These are phyloP conservation scores for Dioscorea zingiberensis DNA, from an alignment of 106 monocot genomes.

Conservation along the genomic window DNA sequence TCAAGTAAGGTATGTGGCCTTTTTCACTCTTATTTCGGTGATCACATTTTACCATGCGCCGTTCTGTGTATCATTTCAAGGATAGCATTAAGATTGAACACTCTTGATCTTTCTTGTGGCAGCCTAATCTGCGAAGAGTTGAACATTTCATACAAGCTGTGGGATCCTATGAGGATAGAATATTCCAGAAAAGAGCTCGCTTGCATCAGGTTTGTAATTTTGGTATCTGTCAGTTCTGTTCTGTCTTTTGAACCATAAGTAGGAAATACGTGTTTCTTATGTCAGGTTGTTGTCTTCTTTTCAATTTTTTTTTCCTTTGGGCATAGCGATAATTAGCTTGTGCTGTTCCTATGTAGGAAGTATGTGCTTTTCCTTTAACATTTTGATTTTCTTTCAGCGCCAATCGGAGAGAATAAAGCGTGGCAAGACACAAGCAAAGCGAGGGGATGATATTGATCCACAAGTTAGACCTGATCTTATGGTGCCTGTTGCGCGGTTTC, in stretches of 20 bases:
- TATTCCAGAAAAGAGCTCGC: slow-evolving; percentile 92
- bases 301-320: no score
- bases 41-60: neutral
- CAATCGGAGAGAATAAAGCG: slow-evolving; percentile 93
- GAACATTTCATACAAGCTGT: slow-evolving; percentile 97
- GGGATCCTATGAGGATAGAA: slow-evolving; percentile 84
- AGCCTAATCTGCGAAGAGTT: slow-evolving; percentile 81
- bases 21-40: neutral
- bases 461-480: slow-evolving; percentile 53
- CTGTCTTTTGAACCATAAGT: neutral
- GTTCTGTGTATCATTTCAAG: neutral
- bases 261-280: neutral
- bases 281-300: neutral
- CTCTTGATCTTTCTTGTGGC: slow-evolving; percentile 7
- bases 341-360: no score
- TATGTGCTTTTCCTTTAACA: neutral
- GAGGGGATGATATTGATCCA: slow-evolving; percentile 91
- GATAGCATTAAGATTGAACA: neutral
- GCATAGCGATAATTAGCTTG: no score
- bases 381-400: slow-evolving; percentile 37
- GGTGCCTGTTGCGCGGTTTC: slow-evolving; percentile 71
- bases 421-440: slow-evolving; percentile 70
- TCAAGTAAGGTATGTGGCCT: slow-evolving; percentile 49
- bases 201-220: slow-evolving; percentile 71
- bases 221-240: neutral